Conservation (phyloP, 495 filamentous ascomycete species). For the Alectoria sarmentosa region DNA sequence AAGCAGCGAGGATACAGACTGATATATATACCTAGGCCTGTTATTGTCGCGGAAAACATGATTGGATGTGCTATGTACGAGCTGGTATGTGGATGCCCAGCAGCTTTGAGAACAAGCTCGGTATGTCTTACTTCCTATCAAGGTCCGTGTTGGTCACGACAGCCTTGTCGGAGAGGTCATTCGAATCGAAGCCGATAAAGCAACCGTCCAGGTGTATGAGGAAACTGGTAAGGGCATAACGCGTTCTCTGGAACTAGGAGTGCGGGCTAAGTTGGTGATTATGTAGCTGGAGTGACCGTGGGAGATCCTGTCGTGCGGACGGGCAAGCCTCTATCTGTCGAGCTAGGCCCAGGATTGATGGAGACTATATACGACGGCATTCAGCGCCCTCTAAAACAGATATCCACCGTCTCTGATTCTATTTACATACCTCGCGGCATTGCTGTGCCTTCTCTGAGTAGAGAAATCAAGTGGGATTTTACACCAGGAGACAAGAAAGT, state of each 20-base stretch:
- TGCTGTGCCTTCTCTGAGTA: conserved; percentile 77
- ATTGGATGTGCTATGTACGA: conserved; percentile 99
- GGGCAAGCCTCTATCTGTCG: conserved; percentile 92
- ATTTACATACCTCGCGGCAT: conserved; percentile 99
- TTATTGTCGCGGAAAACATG: conserved; percentile 97
- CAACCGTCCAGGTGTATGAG: conserved; percentile 97
- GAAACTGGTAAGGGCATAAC: conserved; percentile 69
- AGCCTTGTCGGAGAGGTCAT: conserved; percentile 94
- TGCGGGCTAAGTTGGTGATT: conserved; percentile 19
- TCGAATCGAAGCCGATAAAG: conserved; percentile 90
- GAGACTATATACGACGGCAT: conserved; percentile 99
- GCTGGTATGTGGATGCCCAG: conserved; percentile 50
- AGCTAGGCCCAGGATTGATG: conserved; percentile 93
- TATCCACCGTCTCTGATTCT: conserved; percentile 64
- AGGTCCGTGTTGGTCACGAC: conserved; percentile 86
- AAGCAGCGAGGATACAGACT: conserved; percentile 17
- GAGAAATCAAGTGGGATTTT: conserved; percentile 91
- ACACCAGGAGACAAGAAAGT: conserved; percentile 78
- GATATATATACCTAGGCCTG: conserved; percentile 51
- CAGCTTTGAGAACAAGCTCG: no score
- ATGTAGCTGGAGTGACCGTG: conserved; percentile 77
- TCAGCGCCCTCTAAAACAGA: conserved; percentile 84
- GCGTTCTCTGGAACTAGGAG: conserved; percentile 16
- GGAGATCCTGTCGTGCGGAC: conserved; percentile 88
- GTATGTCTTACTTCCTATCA: conserved; percentile 24